phyloP scores from a whole-genome alignment of 139 green algal genomes.

The Volvox reticuliferus region DNA sequence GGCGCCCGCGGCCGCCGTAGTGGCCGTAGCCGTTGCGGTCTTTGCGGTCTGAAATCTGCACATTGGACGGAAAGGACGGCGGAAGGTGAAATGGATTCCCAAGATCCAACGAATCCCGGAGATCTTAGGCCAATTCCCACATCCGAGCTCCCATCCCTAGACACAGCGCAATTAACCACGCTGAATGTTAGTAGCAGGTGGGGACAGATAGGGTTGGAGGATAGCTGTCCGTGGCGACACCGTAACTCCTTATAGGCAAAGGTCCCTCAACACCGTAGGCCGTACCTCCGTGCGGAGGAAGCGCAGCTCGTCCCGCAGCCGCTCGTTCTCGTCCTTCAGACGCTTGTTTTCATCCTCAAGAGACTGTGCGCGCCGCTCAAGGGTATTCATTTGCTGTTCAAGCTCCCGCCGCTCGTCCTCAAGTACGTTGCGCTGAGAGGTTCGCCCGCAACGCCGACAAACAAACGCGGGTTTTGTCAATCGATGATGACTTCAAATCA shows the following conservation, averaged over 20 bases:
- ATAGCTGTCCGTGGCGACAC: too few species aligned
- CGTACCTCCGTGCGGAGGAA: constrained; percentile 67
- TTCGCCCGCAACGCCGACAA: neutral
- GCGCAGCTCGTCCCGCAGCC: constrained; percentile 66
- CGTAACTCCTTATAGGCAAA: too few species aligned
- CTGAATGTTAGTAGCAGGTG: too few species aligned
- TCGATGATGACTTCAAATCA: too few species aligned
- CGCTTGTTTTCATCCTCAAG: constrained; percentile 63
- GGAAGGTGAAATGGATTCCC: neutral
- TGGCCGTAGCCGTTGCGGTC: constrained; percentile 55
- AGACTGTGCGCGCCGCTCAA: constrained; percentile 2
- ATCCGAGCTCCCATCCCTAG: too few species aligned
- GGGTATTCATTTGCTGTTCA: neutral
- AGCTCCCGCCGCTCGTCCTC: constrained; percentile 29
- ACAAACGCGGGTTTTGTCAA: too few species aligned
- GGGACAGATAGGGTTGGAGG: too few species aligned
- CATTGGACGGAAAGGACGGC: neutral
- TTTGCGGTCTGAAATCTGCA: constrained; percentile 59
- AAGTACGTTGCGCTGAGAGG: constrained; percentile 43
- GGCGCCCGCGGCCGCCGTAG: constrained; percentile 14
- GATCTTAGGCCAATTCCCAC: too few species aligned
- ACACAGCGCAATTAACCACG: too few species aligned
- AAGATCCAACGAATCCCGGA: too few species aligned
- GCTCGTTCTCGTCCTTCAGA: constrained; percentile 65
- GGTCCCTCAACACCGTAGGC: too few species aligned